phyloP scores from a whole-genome alignment of 2,329 filamentous ascomycete genomes.

The Grosmannia huntii region DNA sequence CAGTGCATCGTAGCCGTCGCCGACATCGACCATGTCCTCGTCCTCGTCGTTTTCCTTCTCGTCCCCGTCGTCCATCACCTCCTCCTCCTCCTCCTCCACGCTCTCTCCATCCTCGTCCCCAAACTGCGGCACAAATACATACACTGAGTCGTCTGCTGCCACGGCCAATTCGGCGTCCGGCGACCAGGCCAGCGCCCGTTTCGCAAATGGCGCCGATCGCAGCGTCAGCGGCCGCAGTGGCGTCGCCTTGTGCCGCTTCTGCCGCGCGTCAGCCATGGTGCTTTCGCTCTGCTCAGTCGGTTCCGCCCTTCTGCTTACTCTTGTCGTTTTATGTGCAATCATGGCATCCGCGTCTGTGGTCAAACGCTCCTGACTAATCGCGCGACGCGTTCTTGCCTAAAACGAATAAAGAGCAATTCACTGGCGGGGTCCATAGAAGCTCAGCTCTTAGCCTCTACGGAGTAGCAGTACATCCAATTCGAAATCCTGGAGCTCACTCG shows the following conservation, averaged over 20 bases:
- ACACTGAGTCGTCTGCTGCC: conserved; percentile 40
- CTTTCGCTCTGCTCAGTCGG: not conserved
- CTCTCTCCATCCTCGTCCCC: not conserved
- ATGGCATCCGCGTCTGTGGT: not conserved
- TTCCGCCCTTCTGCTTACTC: not conserved
- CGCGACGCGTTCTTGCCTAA: not conserved
- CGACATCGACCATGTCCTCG: not conserved
- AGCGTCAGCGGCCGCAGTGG: conserved; percentile 28
- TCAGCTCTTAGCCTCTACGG: no score
- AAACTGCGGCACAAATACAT: conserved; percentile 37
- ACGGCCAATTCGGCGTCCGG: conserved; percentile 45
- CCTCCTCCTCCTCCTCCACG: conserved; percentile 4
- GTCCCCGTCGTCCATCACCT: conserved; percentile 7
- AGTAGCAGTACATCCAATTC: no score
- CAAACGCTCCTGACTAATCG: not conserved
- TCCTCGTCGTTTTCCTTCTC: conserved; percentile 12
- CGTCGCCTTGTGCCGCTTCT: conserved; percentile 2
- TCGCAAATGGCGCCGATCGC: conserved; percentile 17
- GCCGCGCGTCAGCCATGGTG: not conserved
- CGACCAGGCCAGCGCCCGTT: conserved; percentile 36
- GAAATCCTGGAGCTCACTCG: no score
- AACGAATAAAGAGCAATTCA: not conserved
- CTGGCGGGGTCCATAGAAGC: not conserved
- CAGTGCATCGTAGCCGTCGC: conserved; percentile 3
- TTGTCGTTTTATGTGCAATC: not conserved